Evolutionary conservation across 805 yeast genomes (phyloP), one percentile per base, ranked within the genome.

Genomic region (Saturnispora kantuleensis): DNA sequence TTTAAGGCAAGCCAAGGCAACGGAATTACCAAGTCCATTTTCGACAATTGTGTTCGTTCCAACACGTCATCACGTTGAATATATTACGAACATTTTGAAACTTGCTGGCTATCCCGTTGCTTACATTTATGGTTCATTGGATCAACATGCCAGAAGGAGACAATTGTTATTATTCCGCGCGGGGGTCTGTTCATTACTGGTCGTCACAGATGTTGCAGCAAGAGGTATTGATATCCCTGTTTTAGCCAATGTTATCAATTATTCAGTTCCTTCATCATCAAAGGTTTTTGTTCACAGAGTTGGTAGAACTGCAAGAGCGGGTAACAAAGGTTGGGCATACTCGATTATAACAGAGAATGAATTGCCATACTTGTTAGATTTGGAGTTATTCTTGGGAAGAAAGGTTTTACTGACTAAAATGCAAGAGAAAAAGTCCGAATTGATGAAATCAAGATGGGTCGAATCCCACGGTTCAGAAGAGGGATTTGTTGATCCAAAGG

Each of bases 221-320:
- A 81, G 98, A 70, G 98, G 98, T 79, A 88, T 93, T 50, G 99
- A 94, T 77, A 86, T 93, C 52, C 98, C 98, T 0, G 80, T 93
- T 46, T 74, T 93, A 58, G 96, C 97, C 6, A 89, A 94, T 58
- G 99, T 93, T 43, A 74, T 93, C 53, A 93, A 93, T 62, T 93
- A 76, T 63, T 79, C 96, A 1, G 70, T 93, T 48, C 97, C 97
- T 10, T 83, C 87, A 1, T 81, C 94, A 1, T 87, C 97, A 4
- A 93, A 94, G 64, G 84, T 90, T 47, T 93, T 93, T 64, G 76
- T 93, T 45, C 99, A 93, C 66, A 79, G 99, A 67, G 97, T 93
- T 39, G 99, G 99, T 63, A 81, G 99, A 74, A 93, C 99, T 38
- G 99, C 98, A 10, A 84, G 99, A 74, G 98, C 98, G 8, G 99